Evolutionary conservation across 495 filamentous ascomycete species (phyloP).

Genomic region (Neurospora sp.): DNA sequence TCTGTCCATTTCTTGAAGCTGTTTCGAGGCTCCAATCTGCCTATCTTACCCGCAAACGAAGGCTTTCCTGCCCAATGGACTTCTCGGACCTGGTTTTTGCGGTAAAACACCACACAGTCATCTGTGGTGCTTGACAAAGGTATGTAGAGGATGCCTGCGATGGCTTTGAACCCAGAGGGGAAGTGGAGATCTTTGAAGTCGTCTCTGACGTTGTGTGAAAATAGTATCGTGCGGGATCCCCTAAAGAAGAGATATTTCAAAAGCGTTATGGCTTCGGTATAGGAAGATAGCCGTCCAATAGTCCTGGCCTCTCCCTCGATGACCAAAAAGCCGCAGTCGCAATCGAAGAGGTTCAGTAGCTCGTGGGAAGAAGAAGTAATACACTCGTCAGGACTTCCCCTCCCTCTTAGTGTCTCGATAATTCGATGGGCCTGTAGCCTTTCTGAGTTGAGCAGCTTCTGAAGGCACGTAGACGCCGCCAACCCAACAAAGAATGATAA

Average conservation of each 20-base stretch:
- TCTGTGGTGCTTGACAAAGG: constrained; percentile 56
- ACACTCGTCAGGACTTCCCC: constrained; percentile 69
- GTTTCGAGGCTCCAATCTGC: constrained; percentile 55
- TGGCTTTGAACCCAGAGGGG: constrained; percentile 55
- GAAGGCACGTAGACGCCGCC: constrained; percentile 66
- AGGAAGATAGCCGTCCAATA: constrained; percentile 53
- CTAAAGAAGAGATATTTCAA: constrained; percentile 68
- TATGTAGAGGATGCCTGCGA: constrained; percentile 67
- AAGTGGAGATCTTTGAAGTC: constrained; percentile 72
- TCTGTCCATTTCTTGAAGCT: constrained; percentile 63
- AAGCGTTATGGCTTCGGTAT: constrained; percentile 66
- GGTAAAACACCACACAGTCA: constrained; percentile 80
- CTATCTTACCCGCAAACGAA: constrained; percentile 50
- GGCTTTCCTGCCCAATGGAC: constrained; percentile 83
- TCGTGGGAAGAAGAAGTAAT: constrained; percentile 79
- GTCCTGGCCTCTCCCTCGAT: constrained; percentile 74
- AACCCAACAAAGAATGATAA: constrained; percentile 74
- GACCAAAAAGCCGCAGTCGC: constrained; percentile 67
- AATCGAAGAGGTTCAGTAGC: constrained; percentile 66
- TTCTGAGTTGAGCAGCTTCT: constrained; percentile 67
- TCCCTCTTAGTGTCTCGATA: constrained; percentile 55
- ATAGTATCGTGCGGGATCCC: constrained; percentile 51
- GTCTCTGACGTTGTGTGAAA: constrained; percentile 54
- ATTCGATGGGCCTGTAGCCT: constrained; percentile 61
- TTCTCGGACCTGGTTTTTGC: constrained; percentile 57